These are phyloP conservation scores for Trichoderma brevicompactum DNA, from an alignment of 2,329 filamentous ascomycete species.

Conservation along the genomic window DNA sequence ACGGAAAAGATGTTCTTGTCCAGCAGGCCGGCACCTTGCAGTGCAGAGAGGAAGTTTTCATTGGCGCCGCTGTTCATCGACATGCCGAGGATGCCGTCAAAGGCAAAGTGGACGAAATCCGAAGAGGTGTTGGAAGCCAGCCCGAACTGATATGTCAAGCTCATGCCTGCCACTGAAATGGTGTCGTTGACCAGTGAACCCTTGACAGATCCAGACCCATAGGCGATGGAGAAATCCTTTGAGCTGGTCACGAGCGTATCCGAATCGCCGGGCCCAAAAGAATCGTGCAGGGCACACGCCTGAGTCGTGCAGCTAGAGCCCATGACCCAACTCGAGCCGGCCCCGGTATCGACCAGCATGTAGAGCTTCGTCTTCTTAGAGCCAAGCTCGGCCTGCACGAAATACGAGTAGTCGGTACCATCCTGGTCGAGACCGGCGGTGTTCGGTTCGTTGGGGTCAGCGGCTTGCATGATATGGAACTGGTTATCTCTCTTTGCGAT, in stretches of 20 bases:
- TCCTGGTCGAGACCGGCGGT: constrained; percentile 65
- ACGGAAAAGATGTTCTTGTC: constrained; percentile 70
- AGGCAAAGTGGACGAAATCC: constrained; percentile 77
- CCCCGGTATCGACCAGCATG: constrained; percentile 69
- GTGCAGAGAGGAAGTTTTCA: constrained; percentile 68
- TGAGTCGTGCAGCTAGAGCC: constrained; percentile 66
- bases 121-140: constrained; percentile 71
- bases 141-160: constrained; percentile 70
- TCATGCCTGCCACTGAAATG: constrained; percentile 68
- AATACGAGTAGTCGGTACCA: constrained; percentile 69
- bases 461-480: constrained; percentile 54
- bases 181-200: constrained; percentile 70
- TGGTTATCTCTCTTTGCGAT: constrained; percentile 49
- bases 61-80: constrained; percentile 64
- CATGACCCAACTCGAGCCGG: constrained; percentile 84
- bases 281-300: constrained; percentile 71
- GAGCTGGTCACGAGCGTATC: constrained; percentile 60
- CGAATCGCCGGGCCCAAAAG: constrained; percentile 70
- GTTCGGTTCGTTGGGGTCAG: constrained; percentile 50
- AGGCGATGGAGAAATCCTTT: constrained; percentile 67
- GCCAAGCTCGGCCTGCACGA: constrained; percentile 61
- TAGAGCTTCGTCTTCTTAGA: constrained; percentile 58
- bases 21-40: constrained; percentile 62
- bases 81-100: constrained; percentile 85
- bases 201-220: constrained; percentile 76